Evolutionary conservation across 2,329 filamentous ascomycete species (phyloP).

Genomic region (Fusarium sp.): DNA sequence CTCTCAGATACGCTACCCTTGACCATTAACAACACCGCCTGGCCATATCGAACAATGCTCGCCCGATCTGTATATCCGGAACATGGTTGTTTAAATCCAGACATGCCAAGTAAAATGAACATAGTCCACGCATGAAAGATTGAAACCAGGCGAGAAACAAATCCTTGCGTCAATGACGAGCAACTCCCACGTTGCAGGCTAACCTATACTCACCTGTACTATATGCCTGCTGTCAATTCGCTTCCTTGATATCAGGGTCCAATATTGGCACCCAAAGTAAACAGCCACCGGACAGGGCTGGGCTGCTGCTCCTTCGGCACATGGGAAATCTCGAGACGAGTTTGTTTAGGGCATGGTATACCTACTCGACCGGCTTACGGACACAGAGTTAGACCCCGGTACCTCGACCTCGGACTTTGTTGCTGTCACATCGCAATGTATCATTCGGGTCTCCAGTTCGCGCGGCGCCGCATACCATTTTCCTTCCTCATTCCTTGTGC

Average conservation of each 20-base stretch:
- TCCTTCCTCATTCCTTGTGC: neutral
- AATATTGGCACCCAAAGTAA: neutral
- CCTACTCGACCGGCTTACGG: neutral
- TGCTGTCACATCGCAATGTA: slow-evolving; percentile 1
- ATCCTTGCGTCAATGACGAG: neutral
- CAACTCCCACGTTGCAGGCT: neutral
- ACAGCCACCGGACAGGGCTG: neutral
- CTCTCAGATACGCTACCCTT: neutral
- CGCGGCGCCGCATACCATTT: neutral
- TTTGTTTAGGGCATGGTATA: neutral
- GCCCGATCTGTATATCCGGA: neutral
- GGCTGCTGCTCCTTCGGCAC: neutral
- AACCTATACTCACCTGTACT: neutral
- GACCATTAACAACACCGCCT: neutral
- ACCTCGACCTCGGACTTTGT: neutral
- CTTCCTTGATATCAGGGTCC: neutral
- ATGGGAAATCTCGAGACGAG: neutral
- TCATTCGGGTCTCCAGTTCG: neutral
- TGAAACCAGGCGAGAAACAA: neutral
- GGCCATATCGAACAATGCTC: neutral
- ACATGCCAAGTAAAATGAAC: neutral
- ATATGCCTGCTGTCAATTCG: neutral
- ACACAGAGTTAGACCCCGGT: neutral
- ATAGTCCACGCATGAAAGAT: neutral
- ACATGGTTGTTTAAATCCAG: neutral